phyloP scores from a whole-genome alignment of 2,329 filamentous ascomycete species.

The Coniochaeta prunicola region DNA sequence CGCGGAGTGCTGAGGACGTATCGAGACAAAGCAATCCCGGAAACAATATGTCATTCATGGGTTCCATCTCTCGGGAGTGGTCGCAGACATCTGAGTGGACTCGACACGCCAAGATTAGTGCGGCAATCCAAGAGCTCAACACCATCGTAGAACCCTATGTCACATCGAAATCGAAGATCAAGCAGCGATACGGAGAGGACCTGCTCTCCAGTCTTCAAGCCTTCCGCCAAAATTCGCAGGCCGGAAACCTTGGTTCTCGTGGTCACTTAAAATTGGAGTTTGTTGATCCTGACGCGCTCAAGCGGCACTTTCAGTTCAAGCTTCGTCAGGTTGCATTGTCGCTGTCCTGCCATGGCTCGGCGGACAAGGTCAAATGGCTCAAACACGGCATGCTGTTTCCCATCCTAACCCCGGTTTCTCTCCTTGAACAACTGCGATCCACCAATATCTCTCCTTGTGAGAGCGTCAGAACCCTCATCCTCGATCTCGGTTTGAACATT shows the following conservation, averaged over 20 bases:
- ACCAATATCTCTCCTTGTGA: slow-evolving; percentile 20
- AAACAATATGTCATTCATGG: background rate
- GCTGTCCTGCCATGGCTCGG: background rate
- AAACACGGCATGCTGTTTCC: slow-evolving; percentile 36
- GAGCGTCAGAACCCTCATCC: slow-evolving; percentile 24
- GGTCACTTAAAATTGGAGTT: background rate
- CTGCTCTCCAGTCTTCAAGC: slow-evolving; percentile 9
- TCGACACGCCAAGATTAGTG: background rate
- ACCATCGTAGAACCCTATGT: background rate
- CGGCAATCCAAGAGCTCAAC: background rate
- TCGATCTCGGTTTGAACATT: slow-evolving; percentile 34
- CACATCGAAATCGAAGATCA: background rate
- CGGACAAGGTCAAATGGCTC: slow-evolving; percentile 29
- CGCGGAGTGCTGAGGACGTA: background rate
- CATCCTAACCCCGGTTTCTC: slow-evolving; percentile 27
- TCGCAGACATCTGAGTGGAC: background rate
- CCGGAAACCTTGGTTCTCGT: background rate
- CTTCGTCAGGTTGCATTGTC: background rate
- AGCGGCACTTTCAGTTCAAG: background rate
- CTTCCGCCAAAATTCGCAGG: background rate
- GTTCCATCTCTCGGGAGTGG: background rate
- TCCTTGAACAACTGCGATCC: slow-evolving; percentile 41
- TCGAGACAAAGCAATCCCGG: background rate
- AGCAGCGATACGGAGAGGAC: slow-evolving; percentile 10
- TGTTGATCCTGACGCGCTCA: background rate